Evolutionary conservation across 1,284 basidiomycete genomes (phyloP), one percentile per base, ranked within the genome.

Genomic region (Apiotrichum veenhuisii): DNA sequence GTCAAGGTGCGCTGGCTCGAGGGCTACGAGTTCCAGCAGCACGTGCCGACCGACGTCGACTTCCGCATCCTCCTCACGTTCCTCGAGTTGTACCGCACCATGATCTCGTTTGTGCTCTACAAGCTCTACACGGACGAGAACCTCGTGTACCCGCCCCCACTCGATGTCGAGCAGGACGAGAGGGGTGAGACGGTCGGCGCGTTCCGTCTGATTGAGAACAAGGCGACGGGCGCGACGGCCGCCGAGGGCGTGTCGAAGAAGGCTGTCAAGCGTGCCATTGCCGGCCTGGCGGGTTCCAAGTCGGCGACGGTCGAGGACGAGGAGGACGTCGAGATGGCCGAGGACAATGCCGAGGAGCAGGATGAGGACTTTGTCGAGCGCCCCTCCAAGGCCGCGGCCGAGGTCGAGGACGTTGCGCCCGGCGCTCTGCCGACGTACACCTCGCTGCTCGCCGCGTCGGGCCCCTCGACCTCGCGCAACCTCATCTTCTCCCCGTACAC

Each of bases 61-160:
- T 90, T 97, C 72, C 87, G 96, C 50, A 95, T 99, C 54, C 96
- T 99, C 51, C 79, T 97, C 65, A 98, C 96, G 14, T 99, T 99
- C 82, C 80, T 98, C 70, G 96, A 99, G 77, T 84, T 99, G 11
- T 98, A 99, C 78, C 94, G 98, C 78, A 98, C 95, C 1, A 79
- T 98, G 15, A 85, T 97, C 45, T 91, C 92, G 20, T 99, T 98
- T 70, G 88, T 94, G 15, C 87, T 97, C 70, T 99, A 92, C 85
- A 97, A 97, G 79, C 84, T 99, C 23, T 99, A 95, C 80, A 88
- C 89, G n/a, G 93, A 97, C 70, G 84, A 84, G 52, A 91, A 91
- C 65, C 82, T 98, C 41, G 86, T 94, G 37, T 99, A 99, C 73
- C 96, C 96, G 23, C 96, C 96, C 2, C 89, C 91, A 23, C 77